Conservation (phyloP, 2,329 filamentous ascomycete genomes). For the Hypoxylon rubiginosum region DNA sequence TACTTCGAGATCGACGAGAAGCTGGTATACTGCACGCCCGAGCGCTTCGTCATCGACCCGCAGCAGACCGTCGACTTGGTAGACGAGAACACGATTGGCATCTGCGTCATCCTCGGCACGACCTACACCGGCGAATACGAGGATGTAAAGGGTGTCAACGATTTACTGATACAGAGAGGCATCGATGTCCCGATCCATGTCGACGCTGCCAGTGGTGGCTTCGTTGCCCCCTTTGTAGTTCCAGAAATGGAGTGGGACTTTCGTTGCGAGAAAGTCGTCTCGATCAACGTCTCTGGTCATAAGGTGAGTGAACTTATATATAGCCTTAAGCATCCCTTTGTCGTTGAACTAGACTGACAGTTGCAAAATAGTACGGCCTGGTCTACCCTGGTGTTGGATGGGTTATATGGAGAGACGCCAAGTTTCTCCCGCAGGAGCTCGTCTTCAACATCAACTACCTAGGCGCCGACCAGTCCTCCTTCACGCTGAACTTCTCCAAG, state of each 20-base stretch:
- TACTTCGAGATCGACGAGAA: constrained; percentile 96
- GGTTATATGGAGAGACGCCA: constrained; percentile 88
- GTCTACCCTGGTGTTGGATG: constrained; percentile 95
- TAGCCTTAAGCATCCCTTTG: neutral
- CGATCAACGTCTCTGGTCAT: constrained; percentile 95
- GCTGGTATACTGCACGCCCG: constrained; percentile 74
- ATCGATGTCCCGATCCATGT: constrained; percentile 92
- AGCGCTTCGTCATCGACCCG: constrained; percentile 75
- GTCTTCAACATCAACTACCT: constrained; percentile 99
- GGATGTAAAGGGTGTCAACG: constrained; percentile 92
- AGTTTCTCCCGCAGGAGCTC: constrained; percentile 88
- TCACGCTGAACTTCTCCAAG: constrained; percentile 98
- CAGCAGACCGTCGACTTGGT: constrained; percentile 70
- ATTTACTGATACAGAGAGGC: constrained; percentile 79
- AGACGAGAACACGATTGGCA: constrained; percentile 85
- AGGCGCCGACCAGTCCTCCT: constrained; percentile 93
- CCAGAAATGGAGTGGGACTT: constrained; percentile 93
- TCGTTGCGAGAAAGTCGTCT: constrained; percentile 86
- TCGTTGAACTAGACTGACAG: constrained; percentile 22
- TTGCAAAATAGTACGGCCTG: constrained; percentile 63
- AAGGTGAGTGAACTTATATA: constrained; percentile 64
- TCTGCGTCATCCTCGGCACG: constrained; percentile 90
- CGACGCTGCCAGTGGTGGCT: constrained; percentile 91
- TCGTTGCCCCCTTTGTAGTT: constrained; percentile 91
- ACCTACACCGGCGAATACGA: constrained; percentile 98